These are phyloP conservation scores for Thelonectria rubi DNA, from an alignment of 2,329 filamentous ascomycete species.

Conservation along the genomic window DNA sequence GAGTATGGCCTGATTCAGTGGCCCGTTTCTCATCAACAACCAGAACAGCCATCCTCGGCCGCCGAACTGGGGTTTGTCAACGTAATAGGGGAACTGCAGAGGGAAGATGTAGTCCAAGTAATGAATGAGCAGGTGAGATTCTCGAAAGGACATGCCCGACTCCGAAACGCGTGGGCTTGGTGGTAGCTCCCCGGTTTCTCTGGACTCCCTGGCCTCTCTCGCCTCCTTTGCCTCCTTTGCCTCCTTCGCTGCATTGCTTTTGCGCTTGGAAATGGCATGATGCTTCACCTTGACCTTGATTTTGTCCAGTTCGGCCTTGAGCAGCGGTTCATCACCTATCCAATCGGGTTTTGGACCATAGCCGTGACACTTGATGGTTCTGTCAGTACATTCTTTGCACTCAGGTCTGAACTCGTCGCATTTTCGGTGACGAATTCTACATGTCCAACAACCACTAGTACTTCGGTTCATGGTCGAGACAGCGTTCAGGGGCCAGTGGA, in stretches of 20 bases:
- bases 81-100: conserved; percentile 35
- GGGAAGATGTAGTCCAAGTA: conserved; percentile 41
- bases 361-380: background rate
- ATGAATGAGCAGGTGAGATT: conserved; percentile 37
- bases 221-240: background rate
- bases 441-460: background rate
- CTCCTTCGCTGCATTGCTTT: background rate
- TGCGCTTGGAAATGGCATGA: background rate
- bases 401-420: background rate
- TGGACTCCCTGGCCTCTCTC: background rate
- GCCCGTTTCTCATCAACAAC: conserved; percentile 34
- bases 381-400: background rate
- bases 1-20: conserved; percentile 37
- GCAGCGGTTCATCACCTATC: background rate
- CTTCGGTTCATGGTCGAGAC: background rate
- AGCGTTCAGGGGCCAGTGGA: background rate
- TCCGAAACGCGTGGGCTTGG: background rate
- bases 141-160: conserved; percentile 20
- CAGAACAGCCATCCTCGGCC: conserved; percentile 39
- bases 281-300: background rate
- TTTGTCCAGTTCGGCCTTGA: background rate
- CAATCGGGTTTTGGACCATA: background rate
- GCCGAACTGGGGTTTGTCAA: conserved; percentile 31
- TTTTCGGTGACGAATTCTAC: background rate
- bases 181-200: background rate